A percentile compares a stretch with the other conserved stretches of the same genome.
phyloP scores from a whole-genome alignment of 805 yeast species.

The Lachancea dasiensis region DNA sequence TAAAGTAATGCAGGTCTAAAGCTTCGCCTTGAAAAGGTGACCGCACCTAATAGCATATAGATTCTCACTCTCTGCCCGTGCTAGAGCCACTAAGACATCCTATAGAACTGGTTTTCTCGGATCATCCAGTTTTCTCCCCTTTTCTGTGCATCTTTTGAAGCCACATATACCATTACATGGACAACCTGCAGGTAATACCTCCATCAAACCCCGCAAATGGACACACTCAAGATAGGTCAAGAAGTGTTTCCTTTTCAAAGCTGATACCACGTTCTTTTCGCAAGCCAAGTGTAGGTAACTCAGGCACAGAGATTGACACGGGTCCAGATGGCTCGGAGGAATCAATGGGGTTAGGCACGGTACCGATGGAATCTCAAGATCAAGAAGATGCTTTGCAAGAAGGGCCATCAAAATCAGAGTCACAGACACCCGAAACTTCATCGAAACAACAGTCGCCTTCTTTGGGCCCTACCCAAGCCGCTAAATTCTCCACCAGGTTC shows the following conservation, averaged over 20 bases:
- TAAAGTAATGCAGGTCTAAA: too few species aligned
- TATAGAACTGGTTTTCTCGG: too few species aligned
- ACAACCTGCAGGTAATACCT: constrained; percentile 7
- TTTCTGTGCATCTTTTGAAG: too few species aligned
- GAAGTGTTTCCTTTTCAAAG: constrained; percentile 10
- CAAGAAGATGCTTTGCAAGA: too few species aligned
- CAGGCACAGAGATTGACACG: constrained; percentile 4
- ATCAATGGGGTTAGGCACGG: neutral
- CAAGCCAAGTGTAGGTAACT: constrained; percentile 5
- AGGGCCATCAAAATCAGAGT: too few species aligned
- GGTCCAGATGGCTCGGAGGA: constrained; percentile 2
- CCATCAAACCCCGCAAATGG: constrained; percentile 5
- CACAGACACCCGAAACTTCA: neutral
- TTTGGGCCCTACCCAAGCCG: neutral
- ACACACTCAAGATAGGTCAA: constrained; percentile 4
- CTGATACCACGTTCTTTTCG: constrained; percentile 10
- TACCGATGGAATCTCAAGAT: neutral
- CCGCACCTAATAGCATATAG: too few species aligned
- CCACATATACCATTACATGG: constrained; percentile 6
- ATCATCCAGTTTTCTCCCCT: too few species aligned
- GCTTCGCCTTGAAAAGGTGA: too few species aligned
- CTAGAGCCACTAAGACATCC: too few species aligned
- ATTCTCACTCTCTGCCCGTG: too few species aligned
- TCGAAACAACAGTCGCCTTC: neutral
- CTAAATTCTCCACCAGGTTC: constrained; percentile 2